Conservation (phyloP, 2,329 filamentous ascomycete species). For the Didymellaceae sp. region DNA sequence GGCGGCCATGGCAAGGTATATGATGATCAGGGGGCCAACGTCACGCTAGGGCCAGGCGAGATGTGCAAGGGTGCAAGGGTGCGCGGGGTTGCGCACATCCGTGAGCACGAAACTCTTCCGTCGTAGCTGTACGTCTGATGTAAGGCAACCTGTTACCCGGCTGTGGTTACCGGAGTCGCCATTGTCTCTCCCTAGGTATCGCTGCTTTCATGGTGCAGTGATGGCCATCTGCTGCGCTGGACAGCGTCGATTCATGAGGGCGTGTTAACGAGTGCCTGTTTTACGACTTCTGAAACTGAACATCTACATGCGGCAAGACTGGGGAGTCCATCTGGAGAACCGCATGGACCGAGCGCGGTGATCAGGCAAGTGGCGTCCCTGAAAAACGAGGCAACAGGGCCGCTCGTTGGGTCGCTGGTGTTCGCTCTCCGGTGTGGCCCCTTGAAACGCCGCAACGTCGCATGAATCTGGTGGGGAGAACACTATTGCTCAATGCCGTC, state of each 20-base stretch:
- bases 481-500: slow-evolving; percentile 2
- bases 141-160: slow-evolving; percentile 18
- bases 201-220: no score
- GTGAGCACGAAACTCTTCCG: slow-evolving; percentile 22
- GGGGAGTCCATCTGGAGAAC: slow-evolving; percentile 13
- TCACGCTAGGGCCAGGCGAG: slow-evolving; percentile 22
- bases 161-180: slow-evolving; percentile 16
- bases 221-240: not conserved
- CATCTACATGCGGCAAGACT: slow-evolving; percentile 25
- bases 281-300: slow-evolving; percentile 27
- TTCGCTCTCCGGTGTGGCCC: slow-evolving; percentile 28
- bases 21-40: slow-evolving; percentile 28
- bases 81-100: slow-evolving; percentile 27
- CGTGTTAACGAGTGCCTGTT: not conserved
- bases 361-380: slow-evolving; percentile 24
- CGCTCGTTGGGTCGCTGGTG: slow-evolving; percentile 28
- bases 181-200: slow-evolving; percentile 3
- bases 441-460: slow-evolving; percentile 40
- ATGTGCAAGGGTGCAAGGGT: slow-evolving; percentile 27
- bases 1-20: slow-evolving; percentile 23
- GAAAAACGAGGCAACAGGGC: slow-evolving; percentile 30
- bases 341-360: slow-evolving; percentile 10
- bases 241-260: not conserved
- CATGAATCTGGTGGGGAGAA: slow-evolving; percentile 27
- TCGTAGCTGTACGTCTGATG: slow-evolving; percentile 19